Base-by-base conservation (phyloP, 2,329 filamentous ascomycete species). In the Aspergillus felis region DNA sequence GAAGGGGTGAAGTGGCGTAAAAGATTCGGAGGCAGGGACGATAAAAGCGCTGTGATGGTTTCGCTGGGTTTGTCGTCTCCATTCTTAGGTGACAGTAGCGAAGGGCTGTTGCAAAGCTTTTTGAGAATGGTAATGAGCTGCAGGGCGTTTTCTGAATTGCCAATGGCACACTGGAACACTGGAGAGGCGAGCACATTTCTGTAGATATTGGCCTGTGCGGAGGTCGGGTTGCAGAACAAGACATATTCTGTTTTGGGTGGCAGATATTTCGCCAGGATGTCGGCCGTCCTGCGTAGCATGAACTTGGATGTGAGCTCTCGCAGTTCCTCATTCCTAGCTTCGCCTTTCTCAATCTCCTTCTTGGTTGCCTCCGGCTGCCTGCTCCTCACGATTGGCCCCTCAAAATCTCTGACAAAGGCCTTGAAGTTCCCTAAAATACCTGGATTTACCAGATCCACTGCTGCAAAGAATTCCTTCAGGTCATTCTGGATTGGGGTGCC, bases 101-200 rank as follows among this genome's bases (percentile, higher is more conserved):
- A 84, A 1, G 87, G 87, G 61, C 86, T 87, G 68, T 90, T 90
- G 77, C 88, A 90, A 20, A 89, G 79, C 69, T 90, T 90, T 74
- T 90, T 90, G 20, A 91, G 75, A 20, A 90, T 80, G 17, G 84
- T 90, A 66, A 90, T 90, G 14, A 90, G 81, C 64, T 88, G 85
- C 2, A 91, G 77, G 2, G 85, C 83, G 50, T 81, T 81, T 51
- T 89, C 85, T 1, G 82, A 78, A 60, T 81, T 87, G 14, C 86
- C 84, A 51, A 89, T 74, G 8, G 84, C 84, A 32, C 78, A 80
- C 51, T 83, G 81, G 63, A 89, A 89, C 4, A 84, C 76, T 0
- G 85, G 83, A 1, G 87, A 89, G 8, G 80, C 78, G n/a, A 90
- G 77, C 38, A 90, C 84, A 57, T 79, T 78, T 55, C 83, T 83